phyloP scores from a whole-genome alignment of 495 filamentous ascomycete species.

The Penicillium cosmopolitanum region DNA sequence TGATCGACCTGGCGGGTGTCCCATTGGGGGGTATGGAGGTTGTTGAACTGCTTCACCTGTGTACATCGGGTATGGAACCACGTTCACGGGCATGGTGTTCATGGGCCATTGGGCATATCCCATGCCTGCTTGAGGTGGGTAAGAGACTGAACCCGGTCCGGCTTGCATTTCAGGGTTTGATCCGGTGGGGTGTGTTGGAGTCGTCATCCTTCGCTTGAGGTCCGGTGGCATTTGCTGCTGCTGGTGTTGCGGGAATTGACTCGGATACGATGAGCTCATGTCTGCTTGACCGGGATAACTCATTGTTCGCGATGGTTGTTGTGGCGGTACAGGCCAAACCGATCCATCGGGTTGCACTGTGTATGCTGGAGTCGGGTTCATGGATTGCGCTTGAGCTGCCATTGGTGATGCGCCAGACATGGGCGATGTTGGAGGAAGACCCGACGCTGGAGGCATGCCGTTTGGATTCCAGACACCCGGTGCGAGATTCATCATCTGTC shows the following conservation, averaged over 20 bases:
- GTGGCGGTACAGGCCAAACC: conserved; percentile 43
- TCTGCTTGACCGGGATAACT: conserved; percentile 42
- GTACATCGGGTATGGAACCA: conserved; percentile 47
- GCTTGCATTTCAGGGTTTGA: conserved; percentile 35
- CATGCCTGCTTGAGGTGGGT: conserved; percentile 38
- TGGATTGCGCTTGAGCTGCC: conserved; percentile 37
- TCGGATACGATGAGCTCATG: conserved; percentile 35
- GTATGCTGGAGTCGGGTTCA: conserved; percentile 36
- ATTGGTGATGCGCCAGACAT: conserved; percentile 42
- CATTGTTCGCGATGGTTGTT: conserved; percentile 40
- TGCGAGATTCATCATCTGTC: conserved; percentile 43
- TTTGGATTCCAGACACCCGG: conserved; percentile 38
- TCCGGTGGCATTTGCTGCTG: conserved; percentile 43
- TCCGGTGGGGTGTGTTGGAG: conserved; percentile 36
- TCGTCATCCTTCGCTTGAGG: conserved; percentile 49
- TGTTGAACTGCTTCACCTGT: conserved; percentile 34
- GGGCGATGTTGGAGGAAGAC: conserved; percentile 33
- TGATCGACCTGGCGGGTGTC: conserved; percentile 36
- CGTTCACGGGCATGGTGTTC: conserved; percentile 39
- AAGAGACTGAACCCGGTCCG: conserved; percentile 37
- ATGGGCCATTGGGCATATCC: conserved; percentile 45
- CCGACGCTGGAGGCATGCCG: conserved; percentile 23
- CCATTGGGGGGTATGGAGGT: conserved; percentile 41
- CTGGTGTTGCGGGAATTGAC: conserved; percentile 27
- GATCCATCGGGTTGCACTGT: conserved; percentile 45